A percentile compares a stretch with the other conserved stretches of the same genome.
Evolutionary conservation across 495 filamentous ascomycete genomes (phyloP).

Genomic region (Penicillium canescens): DNA sequence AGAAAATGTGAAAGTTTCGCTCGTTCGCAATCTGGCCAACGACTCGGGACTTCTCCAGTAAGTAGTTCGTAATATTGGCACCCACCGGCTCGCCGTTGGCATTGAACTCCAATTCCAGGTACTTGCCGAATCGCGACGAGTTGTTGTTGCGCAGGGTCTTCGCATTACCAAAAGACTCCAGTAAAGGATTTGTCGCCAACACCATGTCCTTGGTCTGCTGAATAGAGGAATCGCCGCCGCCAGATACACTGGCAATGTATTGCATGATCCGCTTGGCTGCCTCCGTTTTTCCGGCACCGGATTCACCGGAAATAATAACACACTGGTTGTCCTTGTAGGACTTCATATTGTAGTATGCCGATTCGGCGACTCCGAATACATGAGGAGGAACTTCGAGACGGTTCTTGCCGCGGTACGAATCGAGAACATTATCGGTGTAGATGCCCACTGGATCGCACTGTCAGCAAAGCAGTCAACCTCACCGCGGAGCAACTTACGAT

Average conservation of each 20-base stretch:
- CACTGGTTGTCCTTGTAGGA: conserved; percentile 99
- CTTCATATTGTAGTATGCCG: conserved; percentile 99
- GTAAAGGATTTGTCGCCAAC: conserved; percentile 91
- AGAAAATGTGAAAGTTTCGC: conserved; percentile 99
- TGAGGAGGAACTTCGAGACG: conserved; percentile 93
- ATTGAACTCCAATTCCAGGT: conserved; percentile 97
- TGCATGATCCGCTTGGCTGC: conserved; percentile 99
- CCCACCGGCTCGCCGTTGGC: conserved; percentile 88
- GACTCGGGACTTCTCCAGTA: conserved; percentile 93
- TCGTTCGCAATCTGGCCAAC: conserved; percentile 95
- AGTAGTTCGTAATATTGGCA: conserved; percentile 97
- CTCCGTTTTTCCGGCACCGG: conserved; percentile 98
- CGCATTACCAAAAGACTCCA: conserved; percentile 98
- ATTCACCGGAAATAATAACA: conserved; percentile 99
- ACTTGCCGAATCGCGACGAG: conserved; percentile 97
- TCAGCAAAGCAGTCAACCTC: conserved; percentile 15
- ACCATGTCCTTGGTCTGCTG: conserved; percentile 99
- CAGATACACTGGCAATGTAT: conserved; percentile 96
- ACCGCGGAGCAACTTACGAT: conserved; percentile 56
- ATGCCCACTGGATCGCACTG: conserved; percentile 70
- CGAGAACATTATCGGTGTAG: conserved; percentile 90
- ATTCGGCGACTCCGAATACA: conserved; percentile 96
- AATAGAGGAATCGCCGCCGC: conserved; percentile 85
- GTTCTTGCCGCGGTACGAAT: conserved; percentile 94
- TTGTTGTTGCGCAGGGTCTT: conserved; percentile 99